Conservation (phyloP, 257 asterid species). For the Oldenlandia corymbosa region DNA sequence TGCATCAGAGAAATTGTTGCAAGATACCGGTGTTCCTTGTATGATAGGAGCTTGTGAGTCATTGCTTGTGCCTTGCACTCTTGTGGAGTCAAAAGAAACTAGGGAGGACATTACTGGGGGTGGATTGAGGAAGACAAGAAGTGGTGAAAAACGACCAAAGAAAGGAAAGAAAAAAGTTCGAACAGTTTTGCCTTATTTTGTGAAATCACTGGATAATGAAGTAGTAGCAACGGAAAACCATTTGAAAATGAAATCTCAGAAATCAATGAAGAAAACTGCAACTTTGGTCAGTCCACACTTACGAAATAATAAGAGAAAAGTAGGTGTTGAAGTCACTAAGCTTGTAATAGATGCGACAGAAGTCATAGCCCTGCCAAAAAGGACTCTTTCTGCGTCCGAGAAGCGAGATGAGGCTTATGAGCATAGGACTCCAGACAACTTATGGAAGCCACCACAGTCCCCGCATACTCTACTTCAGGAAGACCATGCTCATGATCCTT, state of each 20-base stretch:
- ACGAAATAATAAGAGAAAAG: no score
- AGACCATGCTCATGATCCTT: slow-evolving; percentile 82
- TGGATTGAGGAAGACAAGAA: slow-evolving; percentile 1
- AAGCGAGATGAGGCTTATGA: slow-evolving; percentile 59
- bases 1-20: no score
- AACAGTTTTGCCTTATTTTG: slow-evolving; percentile 22
- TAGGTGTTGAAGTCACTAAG: no score
- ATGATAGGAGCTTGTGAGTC: no score
- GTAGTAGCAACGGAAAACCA: not conserved
- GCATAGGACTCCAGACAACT: slow-evolving; percentile 49
- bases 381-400: slow-evolving; percentile 46
- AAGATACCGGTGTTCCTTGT: not conserved
- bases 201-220: not conserved
- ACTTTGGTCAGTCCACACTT: not conserved
- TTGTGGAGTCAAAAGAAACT: no score
- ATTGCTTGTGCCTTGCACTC: not conserved
- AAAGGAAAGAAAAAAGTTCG: slow-evolving; percentile 10
- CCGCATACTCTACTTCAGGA: slow-evolving; percentile 74
- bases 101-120: not conserved
- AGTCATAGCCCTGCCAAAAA: slow-evolving; percentile 11
- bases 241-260: not conserved
- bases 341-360: slow-evolving; percentile 15
- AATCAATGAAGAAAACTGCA: not conserved
- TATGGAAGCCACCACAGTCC: slow-evolving; percentile 82
- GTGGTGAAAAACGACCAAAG: not conserved